phyloP scores from a whole-genome alignment of 169 alveolate genomes.

The Amoebophrya sp. region DNA sequence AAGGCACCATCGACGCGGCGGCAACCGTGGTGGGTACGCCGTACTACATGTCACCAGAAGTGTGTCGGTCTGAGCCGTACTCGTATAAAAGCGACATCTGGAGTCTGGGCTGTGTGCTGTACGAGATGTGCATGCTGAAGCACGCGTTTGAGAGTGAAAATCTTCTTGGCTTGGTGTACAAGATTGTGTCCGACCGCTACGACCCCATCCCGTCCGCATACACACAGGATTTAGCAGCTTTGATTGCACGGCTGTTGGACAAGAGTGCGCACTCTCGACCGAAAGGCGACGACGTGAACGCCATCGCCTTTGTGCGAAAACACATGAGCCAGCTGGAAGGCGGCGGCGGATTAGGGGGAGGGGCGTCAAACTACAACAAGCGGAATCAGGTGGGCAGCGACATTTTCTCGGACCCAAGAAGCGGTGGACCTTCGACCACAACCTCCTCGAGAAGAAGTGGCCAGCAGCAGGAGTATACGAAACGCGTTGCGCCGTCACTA shows the following conservation, averaged over 20 bases:
- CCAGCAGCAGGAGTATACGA: background rate
- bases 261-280: constrained; percentile 50
- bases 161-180: constrained; percentile 62
- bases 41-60: constrained; percentile 85
- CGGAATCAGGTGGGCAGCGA: background rate
- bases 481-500: background rate
- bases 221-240: constrained; percentile 55
- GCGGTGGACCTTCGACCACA: too few relatives aligned
- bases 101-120: constrained; percentile 46
- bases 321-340: background rate
- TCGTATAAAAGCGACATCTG: constrained; percentile 46
- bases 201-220: constrained; percentile 61
- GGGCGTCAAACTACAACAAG: background rate
- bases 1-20: constrained; percentile 78
- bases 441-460: background rate
- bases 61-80: constrained; percentile 66
- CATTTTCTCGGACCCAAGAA: background rate
- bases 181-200: constrained; percentile 62
- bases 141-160: constrained; percentile 78
- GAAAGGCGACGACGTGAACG: background rate
- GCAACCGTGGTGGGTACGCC: constrained; percentile 86
- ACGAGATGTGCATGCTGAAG: constrained; percentile 56
- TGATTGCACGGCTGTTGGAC: constrained; percentile 61
- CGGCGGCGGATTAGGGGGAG: background rate
- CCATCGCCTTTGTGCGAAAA: background rate